These are phyloP conservation scores for Pythium monospermum DNA, from an alignment of 352 stramenopile genomes.

Conservation along the genomic window DNA sequence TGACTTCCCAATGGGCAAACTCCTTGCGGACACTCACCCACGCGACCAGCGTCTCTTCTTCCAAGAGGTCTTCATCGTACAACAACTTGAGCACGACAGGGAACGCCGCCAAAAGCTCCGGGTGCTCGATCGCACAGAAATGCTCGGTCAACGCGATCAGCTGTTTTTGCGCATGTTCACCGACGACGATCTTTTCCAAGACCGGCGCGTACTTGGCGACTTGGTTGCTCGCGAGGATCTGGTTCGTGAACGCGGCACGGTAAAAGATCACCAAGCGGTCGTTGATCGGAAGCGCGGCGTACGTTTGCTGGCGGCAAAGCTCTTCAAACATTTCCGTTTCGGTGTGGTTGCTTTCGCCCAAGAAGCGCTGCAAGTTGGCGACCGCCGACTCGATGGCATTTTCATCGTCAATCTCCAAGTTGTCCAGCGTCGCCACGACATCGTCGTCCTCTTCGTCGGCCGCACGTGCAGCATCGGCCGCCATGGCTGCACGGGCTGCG, in stretches of 20 bases:
- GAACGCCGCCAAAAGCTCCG: slow-evolving; percentile 76
- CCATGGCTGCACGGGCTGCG: slow-evolving; percentile 66
- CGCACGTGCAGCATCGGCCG: slow-evolving; percentile 27
- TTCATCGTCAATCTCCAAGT: slow-evolving; percentile 79
- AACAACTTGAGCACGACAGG: slow-evolving; percentile 95
- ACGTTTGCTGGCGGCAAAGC: slow-evolving; percentile 92
- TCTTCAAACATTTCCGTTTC: slow-evolving; percentile 77
- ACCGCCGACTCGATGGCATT: slow-evolving; percentile 76
- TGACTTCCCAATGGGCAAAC: slow-evolving; percentile 86
- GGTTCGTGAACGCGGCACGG: slow-evolving; percentile 79
- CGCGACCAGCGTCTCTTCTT: slow-evolving; percentile 93
- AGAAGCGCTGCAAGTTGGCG: slow-evolving; percentile 58
- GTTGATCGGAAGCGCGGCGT: slow-evolving; percentile 85
- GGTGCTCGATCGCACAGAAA: slow-evolving; percentile 88
- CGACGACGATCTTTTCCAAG: slow-evolving; percentile 82
- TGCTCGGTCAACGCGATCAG: slow-evolving; percentile 90
- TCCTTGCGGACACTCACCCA: slow-evolving; percentile 87
- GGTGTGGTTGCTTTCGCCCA: slow-evolving; percentile 44
- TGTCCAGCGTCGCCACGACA: slow-evolving; percentile 68
- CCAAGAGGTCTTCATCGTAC: slow-evolving; percentile 95
- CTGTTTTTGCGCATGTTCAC: slow-evolving; percentile 89
- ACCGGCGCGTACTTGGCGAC: slow-evolving; percentile 82
- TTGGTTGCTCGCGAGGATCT: slow-evolving; percentile 92
- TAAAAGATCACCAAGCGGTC: slow-evolving; percentile 95
- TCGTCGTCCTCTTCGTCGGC: slow-evolving; percentile 35